A percentile compares a stretch with the other conserved stretches of the same genome.
These are phyloP conservation scores for Dichotomocladium elegans DNA, from an alignment of 371 early-diverging fungal species.

Conservation along the genomic window DNA sequence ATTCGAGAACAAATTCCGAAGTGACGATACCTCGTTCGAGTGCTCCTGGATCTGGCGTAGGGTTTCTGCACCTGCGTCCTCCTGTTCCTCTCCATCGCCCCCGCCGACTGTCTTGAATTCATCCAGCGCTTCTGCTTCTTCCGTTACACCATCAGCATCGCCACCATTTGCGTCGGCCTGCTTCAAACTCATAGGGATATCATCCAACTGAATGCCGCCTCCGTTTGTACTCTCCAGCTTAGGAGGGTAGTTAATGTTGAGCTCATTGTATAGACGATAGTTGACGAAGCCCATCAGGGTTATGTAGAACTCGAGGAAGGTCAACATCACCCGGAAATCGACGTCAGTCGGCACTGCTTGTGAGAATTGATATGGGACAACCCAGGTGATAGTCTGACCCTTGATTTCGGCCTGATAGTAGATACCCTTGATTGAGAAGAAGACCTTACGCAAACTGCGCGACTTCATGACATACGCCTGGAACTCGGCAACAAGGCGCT, in stretches of 20 bases:
- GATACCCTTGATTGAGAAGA: constrained; percentile 97
- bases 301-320: constrained; percentile 94
- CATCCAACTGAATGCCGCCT: constrained; percentile 71
- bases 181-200: constrained; percentile 16
- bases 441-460: constrained; percentile 78
- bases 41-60: constrained; percentile 55
- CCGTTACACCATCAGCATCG: constrained; percentile 20
- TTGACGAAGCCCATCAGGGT: constrained; percentile 94
- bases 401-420: constrained; percentile 97
- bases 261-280: constrained; percentile 84
- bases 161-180: constrained; percentile 23
- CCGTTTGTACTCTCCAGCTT: constrained; percentile 69
- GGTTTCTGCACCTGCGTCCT: constrained; percentile 40
- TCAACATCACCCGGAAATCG: constrained; percentile 95
- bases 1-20: constrained; percentile 72
- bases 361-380: constrained; percentile 92
- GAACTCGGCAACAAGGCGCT: constrained; percentile 84
- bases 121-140: constrained; percentile 26
- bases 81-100: constrained; percentile 27
- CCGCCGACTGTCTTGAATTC: constrained; percentile 44
- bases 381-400: constrained; percentile 92
- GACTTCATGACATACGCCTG: constrained; percentile 85
- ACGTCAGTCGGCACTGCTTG: constrained; percentile 91
- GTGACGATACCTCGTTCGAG: constrained; percentile 44
- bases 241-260: constrained; percentile 89